Evolutionary conservation across 176 grass and related monocot species (phyloP).

Genomic region (Aegilops sharonensis): DNA sequence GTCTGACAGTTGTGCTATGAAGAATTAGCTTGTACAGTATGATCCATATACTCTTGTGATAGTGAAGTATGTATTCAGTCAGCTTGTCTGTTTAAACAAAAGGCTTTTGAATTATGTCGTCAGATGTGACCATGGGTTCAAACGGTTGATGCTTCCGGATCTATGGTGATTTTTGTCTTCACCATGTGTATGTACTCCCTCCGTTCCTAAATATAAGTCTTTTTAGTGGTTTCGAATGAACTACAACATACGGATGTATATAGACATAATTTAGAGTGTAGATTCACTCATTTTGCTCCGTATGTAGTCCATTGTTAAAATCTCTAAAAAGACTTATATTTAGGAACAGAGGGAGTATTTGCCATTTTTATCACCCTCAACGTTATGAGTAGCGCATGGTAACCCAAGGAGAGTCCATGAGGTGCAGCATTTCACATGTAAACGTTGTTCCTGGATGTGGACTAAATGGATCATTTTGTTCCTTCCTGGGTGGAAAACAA

Average conservation of each 20-base stretch:
- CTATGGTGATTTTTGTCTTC: neutral
- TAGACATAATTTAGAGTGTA: no score
- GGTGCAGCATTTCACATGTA: neutral
- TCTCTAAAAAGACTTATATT: no score
- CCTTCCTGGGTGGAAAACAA: neutral
- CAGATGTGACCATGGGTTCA: neutral
- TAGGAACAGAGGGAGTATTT: neutral
- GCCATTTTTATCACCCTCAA: neutral
- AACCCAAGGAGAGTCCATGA: neutral
- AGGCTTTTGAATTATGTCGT: neutral
- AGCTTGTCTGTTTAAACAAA: neutral
- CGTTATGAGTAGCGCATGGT: neutral
- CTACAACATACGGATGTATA: no score
- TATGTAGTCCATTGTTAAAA: no score
- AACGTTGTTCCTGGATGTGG: neutral
- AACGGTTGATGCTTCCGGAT: neutral
- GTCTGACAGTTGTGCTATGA: neutral
- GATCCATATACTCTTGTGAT: neutral
- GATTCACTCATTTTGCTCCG: no score
- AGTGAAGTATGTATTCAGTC: neutral
- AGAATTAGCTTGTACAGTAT: neutral
- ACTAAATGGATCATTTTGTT: neutral
- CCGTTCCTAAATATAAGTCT: no score
- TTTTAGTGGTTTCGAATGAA: no score
- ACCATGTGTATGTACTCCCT: neutral